These are phyloP conservation scores for Hypoxylon lienhwacheense DNA, from an alignment of 495 filamentous ascomycete genomes.

Conservation along the genomic window DNA sequence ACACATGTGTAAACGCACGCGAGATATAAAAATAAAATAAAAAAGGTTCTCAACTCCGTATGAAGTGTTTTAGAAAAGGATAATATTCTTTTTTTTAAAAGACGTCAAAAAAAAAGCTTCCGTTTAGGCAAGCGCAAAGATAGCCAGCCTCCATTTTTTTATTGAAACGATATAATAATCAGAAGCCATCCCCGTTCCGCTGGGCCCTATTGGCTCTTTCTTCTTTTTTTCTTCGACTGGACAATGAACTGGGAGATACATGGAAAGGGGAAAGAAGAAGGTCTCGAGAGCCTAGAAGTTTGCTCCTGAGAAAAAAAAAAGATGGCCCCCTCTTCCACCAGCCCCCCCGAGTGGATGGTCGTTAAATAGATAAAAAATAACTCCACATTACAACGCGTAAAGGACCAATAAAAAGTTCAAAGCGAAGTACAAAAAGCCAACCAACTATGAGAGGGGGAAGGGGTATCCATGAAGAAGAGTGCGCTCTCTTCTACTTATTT, in stretches of 20 bases:
- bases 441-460: conserved; percentile 9
- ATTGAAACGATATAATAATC: conserved; percentile 2
- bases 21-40: too few relatives aligned
- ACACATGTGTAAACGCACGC: too few relatives aligned
- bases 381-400: conserved; percentile 21
- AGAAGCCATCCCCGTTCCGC: not conserved
- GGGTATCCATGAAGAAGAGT: conserved; percentile 29
- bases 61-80: too few relatives aligned
- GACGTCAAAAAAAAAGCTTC: too few relatives aligned
- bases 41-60: too few relatives aligned
- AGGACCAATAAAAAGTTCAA: conserved; percentile 3
- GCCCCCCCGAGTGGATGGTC: not conserved
- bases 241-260: not conserved
- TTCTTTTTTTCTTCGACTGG: not conserved
- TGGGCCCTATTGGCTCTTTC: too few relatives aligned
- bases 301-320: too few relatives aligned
- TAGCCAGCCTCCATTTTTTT: conserved; percentile 1
- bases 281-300: too few relatives aligned
- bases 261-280: too few relatives aligned
- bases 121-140: too few relatives aligned
- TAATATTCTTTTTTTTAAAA: too few relatives aligned
- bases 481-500: conserved; percentile 18
- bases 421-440: conserved; percentile 20
- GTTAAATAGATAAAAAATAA: conserved; percentile 3
- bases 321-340: not conserved